These are phyloP conservation scores for Luzula sylvatica DNA, from an alignment of 176 grass and related monocot genomes.

Conservation along the genomic window DNA sequence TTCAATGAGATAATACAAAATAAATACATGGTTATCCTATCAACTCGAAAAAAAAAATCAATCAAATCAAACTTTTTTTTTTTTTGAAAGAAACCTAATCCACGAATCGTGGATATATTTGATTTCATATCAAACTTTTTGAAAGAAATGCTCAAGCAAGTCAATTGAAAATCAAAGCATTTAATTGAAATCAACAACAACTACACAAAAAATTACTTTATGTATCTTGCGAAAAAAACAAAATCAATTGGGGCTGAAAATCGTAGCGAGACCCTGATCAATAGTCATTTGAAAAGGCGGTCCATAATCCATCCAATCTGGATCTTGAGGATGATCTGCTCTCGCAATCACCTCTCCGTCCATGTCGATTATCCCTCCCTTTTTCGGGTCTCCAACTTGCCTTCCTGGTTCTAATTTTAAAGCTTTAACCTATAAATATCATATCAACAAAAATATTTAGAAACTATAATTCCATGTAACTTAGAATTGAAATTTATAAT, in stretches of 20 bases:
- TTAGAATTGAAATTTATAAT: constrained; percentile 5
- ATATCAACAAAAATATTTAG: not conserved
- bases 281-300: constrained; percentile 46
- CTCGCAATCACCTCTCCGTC: constrained; percentile 80
- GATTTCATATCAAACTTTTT: too few species aligned
- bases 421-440: constrained; percentile 47
- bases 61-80: not conserved
- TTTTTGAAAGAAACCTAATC: not conserved
- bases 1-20: not conserved
- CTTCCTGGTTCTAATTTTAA: constrained; percentile 40
- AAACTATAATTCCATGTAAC: not conserved
- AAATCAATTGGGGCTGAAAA: constrained; percentile 42
- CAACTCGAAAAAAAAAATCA: too few species aligned
- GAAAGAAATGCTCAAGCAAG: not conserved
- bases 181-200: constrained; percentile 1
- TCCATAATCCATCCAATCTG: constrained; percentile 54
- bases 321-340: constrained; percentile 25
- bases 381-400: constrained; percentile 27
- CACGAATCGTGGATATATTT: too few species aligned
- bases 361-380: constrained; percentile 59
- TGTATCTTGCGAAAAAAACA: not conserved
- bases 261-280: constrained; percentile 47
- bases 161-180: not conserved
- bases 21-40: too few species aligned
- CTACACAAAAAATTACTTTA: not conserved